Conservation (phyloP, 2,329 filamentous ascomycete genomes). For the Epicoccum sorghinum region DNA sequence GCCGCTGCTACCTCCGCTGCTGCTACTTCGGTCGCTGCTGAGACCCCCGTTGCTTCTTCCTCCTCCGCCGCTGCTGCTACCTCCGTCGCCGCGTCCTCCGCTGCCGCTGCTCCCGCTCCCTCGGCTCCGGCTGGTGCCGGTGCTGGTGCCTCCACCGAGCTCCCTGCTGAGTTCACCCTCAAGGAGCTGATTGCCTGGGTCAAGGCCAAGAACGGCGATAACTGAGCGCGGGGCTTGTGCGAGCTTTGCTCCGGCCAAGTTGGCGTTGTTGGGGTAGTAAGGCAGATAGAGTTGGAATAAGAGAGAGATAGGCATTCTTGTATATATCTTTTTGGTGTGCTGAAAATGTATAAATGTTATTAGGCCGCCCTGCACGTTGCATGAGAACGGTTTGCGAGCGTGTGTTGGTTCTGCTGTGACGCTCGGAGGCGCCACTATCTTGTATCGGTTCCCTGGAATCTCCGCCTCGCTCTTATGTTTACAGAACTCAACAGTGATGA, state of each 20-base stretch:
- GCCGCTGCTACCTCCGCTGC: conserved; percentile 5
- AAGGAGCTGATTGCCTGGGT: conserved; percentile 37
- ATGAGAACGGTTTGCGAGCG: too few species aligned
- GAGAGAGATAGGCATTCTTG: conserved; percentile 14
- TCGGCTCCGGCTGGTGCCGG: conserved; percentile 16
- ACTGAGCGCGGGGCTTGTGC: not conserved
- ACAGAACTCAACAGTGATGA: too few species aligned
- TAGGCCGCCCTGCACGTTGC: too few species aligned
- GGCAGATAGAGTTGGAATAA: not conserved
- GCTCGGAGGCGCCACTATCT: too few species aligned
- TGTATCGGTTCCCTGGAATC: too few species aligned
- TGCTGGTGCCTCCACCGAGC: conserved; percentile 19
- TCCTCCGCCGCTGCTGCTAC: conserved; percentile 2
- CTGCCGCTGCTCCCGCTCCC: conserved; percentile 8
- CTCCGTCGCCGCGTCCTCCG: conserved; percentile 6
- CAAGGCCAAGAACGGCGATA: conserved; percentile 25
- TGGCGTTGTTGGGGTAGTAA: too few species aligned
- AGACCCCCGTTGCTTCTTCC: conserved; percentile 5
- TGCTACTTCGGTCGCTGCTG: conserved; percentile 2
- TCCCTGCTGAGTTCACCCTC: conserved; percentile 35
- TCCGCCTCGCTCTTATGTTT: too few species aligned
- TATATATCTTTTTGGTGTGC: conserved; percentile 14
- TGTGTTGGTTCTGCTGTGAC: too few species aligned
- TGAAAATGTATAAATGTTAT: too few species aligned
- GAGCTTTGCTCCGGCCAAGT: too few species aligned